Conservation (phyloP, 352 stramenopile genomes). For the Pythium brachiatum region DNA sequence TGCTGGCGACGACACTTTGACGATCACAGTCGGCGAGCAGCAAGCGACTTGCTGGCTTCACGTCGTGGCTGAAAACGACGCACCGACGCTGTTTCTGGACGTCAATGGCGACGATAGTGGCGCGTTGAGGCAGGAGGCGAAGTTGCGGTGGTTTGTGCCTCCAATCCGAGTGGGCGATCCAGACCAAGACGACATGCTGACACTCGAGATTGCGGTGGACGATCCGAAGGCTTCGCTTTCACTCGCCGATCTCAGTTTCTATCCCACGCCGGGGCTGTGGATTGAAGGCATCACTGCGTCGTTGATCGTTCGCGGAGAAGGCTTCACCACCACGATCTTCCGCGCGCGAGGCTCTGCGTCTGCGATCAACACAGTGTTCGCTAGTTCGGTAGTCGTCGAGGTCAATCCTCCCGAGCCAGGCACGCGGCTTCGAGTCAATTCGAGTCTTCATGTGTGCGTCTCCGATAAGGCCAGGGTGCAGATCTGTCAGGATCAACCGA, state of each 20-base stretch:
- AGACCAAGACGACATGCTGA: conserved; percentile 33
- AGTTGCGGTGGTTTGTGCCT: conserved; percentile 33
- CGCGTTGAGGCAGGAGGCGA: not conserved
- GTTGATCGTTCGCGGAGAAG: not conserved
- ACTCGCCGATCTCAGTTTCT: not conserved
- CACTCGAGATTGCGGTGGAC: conserved; percentile 28
- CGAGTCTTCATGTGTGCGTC: conserved; percentile 5
- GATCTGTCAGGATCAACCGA: not conserved
- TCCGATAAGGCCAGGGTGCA: not conserved
- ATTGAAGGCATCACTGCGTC: not conserved
- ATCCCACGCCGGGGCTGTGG: not conserved
- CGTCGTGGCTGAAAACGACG: conserved; percentile 28
- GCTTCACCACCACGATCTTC: not conserved
- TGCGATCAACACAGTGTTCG: conserved; percentile 9
- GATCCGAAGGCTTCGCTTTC: not conserved
- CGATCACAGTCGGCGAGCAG: not conserved
- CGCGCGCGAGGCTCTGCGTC: not conserved
- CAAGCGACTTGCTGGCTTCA: conserved; percentile 6
- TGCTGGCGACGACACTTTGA: conserved; percentile 1
- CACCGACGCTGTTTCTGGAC: conserved; percentile 5
- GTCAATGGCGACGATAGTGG: not conserved
- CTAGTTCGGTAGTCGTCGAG: not conserved
- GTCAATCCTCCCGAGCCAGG: not conserved
- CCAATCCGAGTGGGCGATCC: conserved; percentile 32
- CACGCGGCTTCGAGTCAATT: not conserved